A percentile compares a stretch with the other conserved stretches of the same genome.
phyloP scores from a whole-genome alignment of 345 rosid species.

The Aquilaria yunnanensis region DNA sequence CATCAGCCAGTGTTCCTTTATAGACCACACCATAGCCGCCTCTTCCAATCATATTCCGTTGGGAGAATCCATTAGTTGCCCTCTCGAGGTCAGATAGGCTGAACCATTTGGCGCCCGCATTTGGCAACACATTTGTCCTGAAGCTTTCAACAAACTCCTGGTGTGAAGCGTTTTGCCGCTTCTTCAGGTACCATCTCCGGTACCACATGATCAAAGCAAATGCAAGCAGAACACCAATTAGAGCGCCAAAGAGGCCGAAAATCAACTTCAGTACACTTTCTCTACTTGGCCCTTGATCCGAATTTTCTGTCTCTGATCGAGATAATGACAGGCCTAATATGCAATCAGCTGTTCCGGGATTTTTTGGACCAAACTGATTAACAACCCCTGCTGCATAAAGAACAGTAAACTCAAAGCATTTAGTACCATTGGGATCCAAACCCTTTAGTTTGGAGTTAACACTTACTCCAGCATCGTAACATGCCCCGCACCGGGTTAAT shows the following conservation, averaged over 20 bases:
- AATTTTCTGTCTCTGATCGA: constrained; percentile 1
- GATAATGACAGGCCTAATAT: constrained; percentile 38
- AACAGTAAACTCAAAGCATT: constrained; percentile 34
- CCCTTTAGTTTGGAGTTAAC: constrained; percentile 26
- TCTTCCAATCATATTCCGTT: constrained; percentile 42
- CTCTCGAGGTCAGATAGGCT: constrained; percentile 34
- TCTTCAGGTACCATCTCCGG: constrained; percentile 24
- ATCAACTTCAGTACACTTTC: constrained; percentile 15
- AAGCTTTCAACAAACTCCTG: constrained; percentile 28
- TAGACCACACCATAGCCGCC: constrained; percentile 47
- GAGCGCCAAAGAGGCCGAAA: constrained; percentile 25
- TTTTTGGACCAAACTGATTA: constrained; percentile 38
- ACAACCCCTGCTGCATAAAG: constrained; percentile 45
- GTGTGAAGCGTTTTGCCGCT: constrained; percentile 24
- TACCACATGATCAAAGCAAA: constrained; percentile 18
- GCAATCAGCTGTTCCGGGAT: constrained; percentile 36
- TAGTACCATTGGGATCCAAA: constrained; percentile 25
- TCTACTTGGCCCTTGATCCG: constrained; percentile 6
- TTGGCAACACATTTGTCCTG: constrained; percentile 33
- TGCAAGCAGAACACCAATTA: constrained; percentile 32
- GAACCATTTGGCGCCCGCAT: constrained; percentile 57
- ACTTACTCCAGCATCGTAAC: constrained; percentile 40
- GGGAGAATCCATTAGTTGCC: constrained; percentile 46
- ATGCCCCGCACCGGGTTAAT: constrained; percentile 36
- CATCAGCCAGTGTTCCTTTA: constrained; percentile 42